Conservation (phyloP, 1,284 basidiomycete genomes). For the Ceratobasidium sp. region DNA sequence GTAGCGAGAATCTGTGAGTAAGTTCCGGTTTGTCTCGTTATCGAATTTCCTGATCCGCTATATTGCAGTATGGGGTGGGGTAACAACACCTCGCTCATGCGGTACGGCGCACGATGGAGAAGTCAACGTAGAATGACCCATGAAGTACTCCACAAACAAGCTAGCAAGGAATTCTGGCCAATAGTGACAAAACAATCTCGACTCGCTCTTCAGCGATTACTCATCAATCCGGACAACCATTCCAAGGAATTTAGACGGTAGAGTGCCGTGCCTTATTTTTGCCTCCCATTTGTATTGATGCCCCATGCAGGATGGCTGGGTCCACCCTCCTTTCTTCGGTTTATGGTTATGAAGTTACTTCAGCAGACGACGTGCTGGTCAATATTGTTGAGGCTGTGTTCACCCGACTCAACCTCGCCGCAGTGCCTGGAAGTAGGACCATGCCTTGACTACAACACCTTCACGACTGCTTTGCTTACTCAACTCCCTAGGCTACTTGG, state of each 20-base stretch:
- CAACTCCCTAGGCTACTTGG: not conserved
- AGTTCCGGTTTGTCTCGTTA: too few species aligned
- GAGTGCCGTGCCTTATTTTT: not conserved
- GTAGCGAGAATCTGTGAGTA: slow-evolving; percentile 2
- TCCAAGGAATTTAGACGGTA: not conserved
- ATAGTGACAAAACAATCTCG: slow-evolving; percentile 5
- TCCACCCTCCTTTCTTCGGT: slow-evolving; percentile 16
- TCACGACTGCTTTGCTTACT: not conserved
- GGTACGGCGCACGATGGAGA: slow-evolving; percentile 28
- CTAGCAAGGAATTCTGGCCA: not conserved
- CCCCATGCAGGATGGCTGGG: slow-evolving; percentile 10
- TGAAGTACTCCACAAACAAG: not conserved
- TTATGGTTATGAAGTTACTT: slow-evolving; percentile 39
- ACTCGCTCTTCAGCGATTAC: slow-evolving; percentile 4
- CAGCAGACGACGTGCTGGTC: slow-evolving; percentile 31
- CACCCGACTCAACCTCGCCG: slow-evolving; percentile 3
- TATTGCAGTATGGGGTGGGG: slow-evolving; percentile 9
- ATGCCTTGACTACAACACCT: too few species aligned
- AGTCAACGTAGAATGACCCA: slow-evolving; percentile 16
- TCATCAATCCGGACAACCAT: too few species aligned
- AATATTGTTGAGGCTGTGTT: slow-evolving; percentile 12
- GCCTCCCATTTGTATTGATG: too few species aligned
- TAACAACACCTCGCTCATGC: slow-evolving; percentile 3
- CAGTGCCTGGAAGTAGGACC: slow-evolving; percentile 19
- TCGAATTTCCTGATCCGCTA: not conserved